Evolutionary conservation across 108 stramenopile genomes (phyloP).

Genomic region (Nannochloropsis gaditana): DNA sequence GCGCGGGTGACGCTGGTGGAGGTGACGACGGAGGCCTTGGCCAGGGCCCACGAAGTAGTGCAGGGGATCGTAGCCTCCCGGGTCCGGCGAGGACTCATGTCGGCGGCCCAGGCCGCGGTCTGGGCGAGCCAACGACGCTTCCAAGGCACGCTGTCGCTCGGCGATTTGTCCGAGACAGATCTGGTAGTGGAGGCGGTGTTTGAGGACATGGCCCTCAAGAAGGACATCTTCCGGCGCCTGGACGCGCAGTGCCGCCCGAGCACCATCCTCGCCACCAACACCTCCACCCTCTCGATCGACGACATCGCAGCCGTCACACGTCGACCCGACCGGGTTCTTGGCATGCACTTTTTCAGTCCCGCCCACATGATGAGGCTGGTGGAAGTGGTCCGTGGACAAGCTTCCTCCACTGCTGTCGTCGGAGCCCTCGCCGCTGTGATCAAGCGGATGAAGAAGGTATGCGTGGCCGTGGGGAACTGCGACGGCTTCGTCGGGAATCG

Average conservation of each 20-base stretch:
- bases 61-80: neutral
- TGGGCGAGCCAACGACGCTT: neutral
- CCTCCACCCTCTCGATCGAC: conserved; percentile 87
- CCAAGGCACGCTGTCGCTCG: neutral
- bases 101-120: neutral
- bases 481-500: conserved; percentile 97
- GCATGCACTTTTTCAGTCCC: conserved; percentile 95
- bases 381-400: conserved; percentile 72
- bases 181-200: conserved; percentile 91
- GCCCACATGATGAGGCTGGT: conserved; percentile 88
- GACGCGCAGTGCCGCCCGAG: conserved; percentile 59
- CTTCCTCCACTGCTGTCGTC: conserved; percentile 58
- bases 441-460: conserved; percentile 76
- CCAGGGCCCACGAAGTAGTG: neutral
- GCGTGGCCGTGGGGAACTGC: conserved; percentile 91
- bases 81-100: neutral
- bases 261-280: conserved; percentile 66
- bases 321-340: conserved; percentile 58
- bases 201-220: conserved; percentile 85
- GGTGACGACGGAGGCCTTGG: conserved; percentile 34
- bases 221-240: conserved; percentile 73
- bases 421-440: conserved; percentile 65
- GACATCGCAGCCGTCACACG: conserved; percentile 59
- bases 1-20: conserved; percentile 78
- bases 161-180: conserved; percentile 58